Conservation (phyloP, 371 early-diverging fungal genomes). For the Mucor lusitanicus region DNA sequence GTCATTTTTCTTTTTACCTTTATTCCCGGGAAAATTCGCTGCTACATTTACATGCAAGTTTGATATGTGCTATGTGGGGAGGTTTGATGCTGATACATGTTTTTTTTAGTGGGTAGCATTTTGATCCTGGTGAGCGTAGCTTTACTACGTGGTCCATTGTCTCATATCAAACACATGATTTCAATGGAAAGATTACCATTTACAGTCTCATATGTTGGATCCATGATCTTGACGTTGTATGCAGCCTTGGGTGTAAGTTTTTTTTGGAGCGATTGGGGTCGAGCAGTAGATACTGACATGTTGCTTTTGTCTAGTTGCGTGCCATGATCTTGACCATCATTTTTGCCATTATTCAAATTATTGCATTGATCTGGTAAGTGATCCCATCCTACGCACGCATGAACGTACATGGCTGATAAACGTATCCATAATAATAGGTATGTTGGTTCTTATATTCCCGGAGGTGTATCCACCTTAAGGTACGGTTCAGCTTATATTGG, state of each 20-base stretch:
- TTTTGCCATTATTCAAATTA: slow-evolving; percentile 58
- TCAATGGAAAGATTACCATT: slow-evolving; percentile 63
- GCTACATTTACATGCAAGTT: slow-evolving; percentile 62
- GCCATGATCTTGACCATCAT: slow-evolving; percentile 56
- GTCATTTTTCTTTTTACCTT: slow-evolving; percentile 53
- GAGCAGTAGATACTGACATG: neutral
- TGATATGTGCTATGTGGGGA: too few relatives aligned
- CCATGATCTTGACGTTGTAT: slow-evolving; percentile 63
- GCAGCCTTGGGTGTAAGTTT: slow-evolving; percentile 58
- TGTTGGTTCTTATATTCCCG: slow-evolving; percentile 56
- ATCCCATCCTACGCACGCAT: too few relatives aligned
- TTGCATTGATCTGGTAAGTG: slow-evolving; percentile 64
- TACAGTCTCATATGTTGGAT: slow-evolving; percentile 60
- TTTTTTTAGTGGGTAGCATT: slow-evolving; percentile 43
- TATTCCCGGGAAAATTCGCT: slow-evolving; percentile 63
- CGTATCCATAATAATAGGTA: too few relatives aligned
- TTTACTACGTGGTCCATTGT: slow-evolving; percentile 63
- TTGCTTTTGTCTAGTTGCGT: slow-evolving; percentile 32
- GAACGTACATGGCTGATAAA: too few relatives aligned
- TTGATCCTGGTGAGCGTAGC: slow-evolving; percentile 60
- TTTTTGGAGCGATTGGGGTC: neutral
- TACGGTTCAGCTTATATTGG: slow-evolving; percentile 50
- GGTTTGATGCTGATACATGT: neutral
- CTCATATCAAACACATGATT: slow-evolving; percentile 63
- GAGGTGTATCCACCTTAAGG: slow-evolving; percentile 51